Evolutionary conservation across 805 yeast genomes (phyloP), one percentile per base, ranked within the genome.

Genomic region (Suhomyces sp.): DNA sequence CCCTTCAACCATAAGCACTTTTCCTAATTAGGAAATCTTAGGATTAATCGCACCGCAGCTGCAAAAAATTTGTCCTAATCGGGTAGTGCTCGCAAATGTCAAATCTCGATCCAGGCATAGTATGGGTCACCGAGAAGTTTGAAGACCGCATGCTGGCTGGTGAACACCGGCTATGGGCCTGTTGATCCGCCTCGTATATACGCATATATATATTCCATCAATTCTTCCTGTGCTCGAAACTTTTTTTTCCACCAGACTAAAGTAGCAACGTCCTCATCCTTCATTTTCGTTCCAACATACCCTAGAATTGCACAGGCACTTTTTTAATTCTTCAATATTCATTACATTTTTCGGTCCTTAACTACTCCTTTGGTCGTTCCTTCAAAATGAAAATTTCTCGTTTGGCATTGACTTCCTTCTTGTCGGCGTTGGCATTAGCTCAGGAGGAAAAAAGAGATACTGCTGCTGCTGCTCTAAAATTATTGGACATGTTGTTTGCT

Each of bases 21-120:
- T 49, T 31, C 55, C 55, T 46, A 49, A 46, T 52, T 44, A 46
- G 55, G 55, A 36, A 52, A 52, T 26, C 19, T 24, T 29, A 33
- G 36, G 31, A 15, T 36, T 15, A 35, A 24, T 47, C 29, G 38
- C 22, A 31, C 22, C 44, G 47, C 40, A 47, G 50, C 52, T 49
- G 55, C 52, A 46, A 49, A 45, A 33, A 35, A 38, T 27, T 22
- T 31, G 50, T 47, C 55, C 52, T 46, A 46, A 52, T 52, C 46
- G 46, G 55, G 55, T 31, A 52, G 49, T 49, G 52, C 26, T 17
- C 42, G 40, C 17, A 36, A 31, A 24, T 38, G 47, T 15, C 46
- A 24, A 29, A 17, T 12, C 35, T 38, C 42, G 42, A 35, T 48
- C 50, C 50, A 40, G n/a, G 22, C 26, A 26, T 9, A 19, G 42